Percentiles rank a stretch among this genome's conserved stretches.
phyloP scores from a whole-genome alignment of 768 basidiomycete genomes.

The Paxillus involutus region DNA sequence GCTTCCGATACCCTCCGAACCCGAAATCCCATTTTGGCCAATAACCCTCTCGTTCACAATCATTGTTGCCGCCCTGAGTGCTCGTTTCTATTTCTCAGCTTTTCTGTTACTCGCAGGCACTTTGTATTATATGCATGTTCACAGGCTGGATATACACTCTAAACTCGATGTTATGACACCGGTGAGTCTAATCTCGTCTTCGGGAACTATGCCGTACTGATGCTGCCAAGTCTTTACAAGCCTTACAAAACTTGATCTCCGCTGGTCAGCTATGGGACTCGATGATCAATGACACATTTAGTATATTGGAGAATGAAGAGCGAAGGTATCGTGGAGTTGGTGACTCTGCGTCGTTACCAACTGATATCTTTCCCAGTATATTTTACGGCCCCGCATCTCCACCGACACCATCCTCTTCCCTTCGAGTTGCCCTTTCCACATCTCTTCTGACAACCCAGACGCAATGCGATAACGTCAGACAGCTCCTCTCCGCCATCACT shows the following conservation, averaged over 20 bases:
- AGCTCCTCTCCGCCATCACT: constrained; percentile 74
- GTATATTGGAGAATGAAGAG: constrained; percentile 68
- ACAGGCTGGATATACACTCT: constrained; percentile 28
- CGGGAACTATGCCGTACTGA: constrained; percentile 1
- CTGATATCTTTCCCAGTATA: constrained; percentile 21
- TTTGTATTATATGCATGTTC: constrained; percentile 40
- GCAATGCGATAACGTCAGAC: constrained; percentile 81
- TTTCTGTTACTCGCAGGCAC: constrained; percentile 39
- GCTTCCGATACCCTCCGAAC: constrained; percentile 32
- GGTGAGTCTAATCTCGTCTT: constrained; percentile 37
- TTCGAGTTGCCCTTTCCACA: constrained; percentile 71
- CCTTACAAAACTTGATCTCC: constrained; percentile 64
- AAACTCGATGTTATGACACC: constrained; percentile 52
- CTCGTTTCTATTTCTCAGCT: constrained; percentile 43
- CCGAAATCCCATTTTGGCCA: constrained; percentile 36
- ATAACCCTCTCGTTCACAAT: constrained; percentile 40
- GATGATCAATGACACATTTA: constrained; percentile 67
- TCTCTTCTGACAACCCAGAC: constrained; percentile 74
- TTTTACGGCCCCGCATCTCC: constrained; percentile 45
- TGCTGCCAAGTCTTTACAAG: constrained; percentile 55
- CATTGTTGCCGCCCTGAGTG: constrained; percentile 40
- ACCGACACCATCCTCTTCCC: constrained; percentile 25
- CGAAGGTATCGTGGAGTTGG: constrained; percentile 45
- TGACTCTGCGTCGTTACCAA: background rate
- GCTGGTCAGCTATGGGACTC: constrained; percentile 76